Conservation (phyloP, 78 protist species). For the Diacronema lutheri region DNA sequence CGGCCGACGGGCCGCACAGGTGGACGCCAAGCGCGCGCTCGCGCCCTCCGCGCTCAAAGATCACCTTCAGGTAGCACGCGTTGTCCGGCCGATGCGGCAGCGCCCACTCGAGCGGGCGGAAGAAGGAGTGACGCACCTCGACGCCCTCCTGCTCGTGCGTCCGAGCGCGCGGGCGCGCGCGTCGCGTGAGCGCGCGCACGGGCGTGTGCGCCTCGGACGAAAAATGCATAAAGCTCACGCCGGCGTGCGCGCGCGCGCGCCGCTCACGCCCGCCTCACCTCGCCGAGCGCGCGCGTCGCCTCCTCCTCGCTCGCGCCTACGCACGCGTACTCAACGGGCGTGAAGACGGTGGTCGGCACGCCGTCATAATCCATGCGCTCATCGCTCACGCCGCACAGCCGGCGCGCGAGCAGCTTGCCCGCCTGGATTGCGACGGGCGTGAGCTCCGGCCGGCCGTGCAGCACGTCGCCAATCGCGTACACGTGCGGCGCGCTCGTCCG, state of each 20-base stretch:
- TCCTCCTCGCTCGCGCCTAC: conserved; percentile 81
- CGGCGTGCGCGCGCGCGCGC: no score
- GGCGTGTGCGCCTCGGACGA: no score
- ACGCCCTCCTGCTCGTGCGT: conserved; percentile 30
- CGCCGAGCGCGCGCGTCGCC: conserved; percentile 72
- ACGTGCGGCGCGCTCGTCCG: conserved; percentile 70
- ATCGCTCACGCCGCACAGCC: conserved; percentile 59
- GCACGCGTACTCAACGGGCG: conserved; percentile 89
- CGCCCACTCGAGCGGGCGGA: conserved; percentile 67
- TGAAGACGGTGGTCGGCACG: conserved; percentile 93
- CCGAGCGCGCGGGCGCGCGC: no score
- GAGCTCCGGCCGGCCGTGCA: conserved; percentile 73
- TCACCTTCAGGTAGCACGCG: conserved; percentile 60
- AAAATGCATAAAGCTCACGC: no score
- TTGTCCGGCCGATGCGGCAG: conserved; percentile 57
- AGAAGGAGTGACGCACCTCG: conserved; percentile 60
- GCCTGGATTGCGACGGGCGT: conserved; percentile 91
- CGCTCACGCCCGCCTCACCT: conserved; percentile 1
- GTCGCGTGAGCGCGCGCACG: no score
- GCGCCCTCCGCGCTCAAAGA: conserved; percentile 9
- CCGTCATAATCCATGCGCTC: conserved; percentile 46
- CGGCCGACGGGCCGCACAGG: conserved; percentile 30
- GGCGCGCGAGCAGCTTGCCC: conserved; percentile 66
- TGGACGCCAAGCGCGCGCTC: conserved; percentile 3
- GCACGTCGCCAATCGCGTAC: conserved; percentile 64